Base-by-base conservation (phyloP, 331 rosid genomes). In the Malus hybrid region DNA sequence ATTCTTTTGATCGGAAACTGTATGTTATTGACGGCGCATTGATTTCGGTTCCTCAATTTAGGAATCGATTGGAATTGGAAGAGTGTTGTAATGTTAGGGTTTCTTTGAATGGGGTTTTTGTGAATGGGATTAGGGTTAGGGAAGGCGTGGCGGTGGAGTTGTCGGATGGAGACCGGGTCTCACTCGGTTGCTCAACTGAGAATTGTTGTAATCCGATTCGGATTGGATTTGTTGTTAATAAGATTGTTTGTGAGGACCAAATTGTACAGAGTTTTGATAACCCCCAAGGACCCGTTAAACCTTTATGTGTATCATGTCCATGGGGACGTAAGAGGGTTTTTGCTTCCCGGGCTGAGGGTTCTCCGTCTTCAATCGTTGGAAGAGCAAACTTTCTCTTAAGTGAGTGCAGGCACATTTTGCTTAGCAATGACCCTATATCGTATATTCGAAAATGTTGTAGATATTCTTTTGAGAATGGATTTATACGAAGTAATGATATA, bases 101-200 rank as follows among this genome's bases (percentile, higher is more conserved):
- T 74, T 82, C 92, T 75, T 81, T 80, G 70, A 91, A 89, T 73
- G 94, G 94, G 46, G 85, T 89, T 64, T 87, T 89, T 62, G 89
- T 89, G 65, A 89, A 91, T 69, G 87, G 97, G 10, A 81, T 79
- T 73, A 80, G 79, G 82, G 64, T 86, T 22, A 39, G 76, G 44
- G 82, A 57, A 70, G 84, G 87, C 42, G 64, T 14, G 74, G 89
- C 88, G 29, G 62, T 67, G 75, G 94, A 89, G 68, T 80, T 91
- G 66, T 69, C 60, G 0, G 81, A 63, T 16, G 93, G 94, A 33
- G 97, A 91, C 71, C 86, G 58, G 79, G 91, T 91, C n/a, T 82
- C 84, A 12, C 82, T 91, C 61, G 85, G 77, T 75, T 91, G 95
- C 30, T 76, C 85, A 30, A 75, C 42, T 56, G 63, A 29, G 20